Conservation (phyloP, 2,329 filamentous ascomycete species). For the Nemania sp. region DNA sequence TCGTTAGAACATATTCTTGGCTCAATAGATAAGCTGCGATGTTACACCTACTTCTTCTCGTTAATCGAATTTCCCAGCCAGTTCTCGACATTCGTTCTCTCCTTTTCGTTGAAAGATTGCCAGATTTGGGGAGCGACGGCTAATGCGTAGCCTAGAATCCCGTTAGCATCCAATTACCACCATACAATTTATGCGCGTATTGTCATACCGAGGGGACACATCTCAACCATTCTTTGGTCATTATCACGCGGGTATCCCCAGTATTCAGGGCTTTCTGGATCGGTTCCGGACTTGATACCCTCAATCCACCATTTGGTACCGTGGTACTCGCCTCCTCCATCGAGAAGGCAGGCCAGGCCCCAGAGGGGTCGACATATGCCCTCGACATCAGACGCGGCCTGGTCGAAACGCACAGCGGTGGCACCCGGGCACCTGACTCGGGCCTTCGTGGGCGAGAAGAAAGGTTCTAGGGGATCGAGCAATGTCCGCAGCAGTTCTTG, state of each 20-base stretch:
- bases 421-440: constrained; percentile 68
- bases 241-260: constrained; percentile 77
- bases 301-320: constrained; percentile 69
- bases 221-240: constrained; percentile 84
- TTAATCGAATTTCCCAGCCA: constrained; percentile 79
- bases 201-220: constrained; percentile 68
- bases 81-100: constrained; percentile 67
- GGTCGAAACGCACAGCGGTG: constrained; percentile 76
- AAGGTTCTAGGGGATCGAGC: constrained; percentile 70
- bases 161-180: background rate
- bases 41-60: constrained; percentile 64
- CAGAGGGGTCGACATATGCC: constrained; percentile 75
- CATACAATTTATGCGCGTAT: constrained; percentile 2
- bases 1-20: constrained; percentile 25
- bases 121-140: constrained; percentile 70
- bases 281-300: constrained; percentile 70
- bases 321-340: constrained; percentile 66
- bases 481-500: constrained; percentile 64
- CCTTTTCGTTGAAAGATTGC: constrained; percentile 63
- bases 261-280: constrained; percentile 70
- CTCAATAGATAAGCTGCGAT: background rate
- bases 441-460: constrained; percentile 69
- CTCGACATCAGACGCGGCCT: constrained; percentile 76
- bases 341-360: constrained; percentile 72
- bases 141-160: constrained; percentile 61